A percentile compares a stretch with the other conserved stretches of the same genome.
phyloP scores from a whole-genome alignment of 2,329 filamentous ascomycete species.

The Aciculosporium take region DNA sequence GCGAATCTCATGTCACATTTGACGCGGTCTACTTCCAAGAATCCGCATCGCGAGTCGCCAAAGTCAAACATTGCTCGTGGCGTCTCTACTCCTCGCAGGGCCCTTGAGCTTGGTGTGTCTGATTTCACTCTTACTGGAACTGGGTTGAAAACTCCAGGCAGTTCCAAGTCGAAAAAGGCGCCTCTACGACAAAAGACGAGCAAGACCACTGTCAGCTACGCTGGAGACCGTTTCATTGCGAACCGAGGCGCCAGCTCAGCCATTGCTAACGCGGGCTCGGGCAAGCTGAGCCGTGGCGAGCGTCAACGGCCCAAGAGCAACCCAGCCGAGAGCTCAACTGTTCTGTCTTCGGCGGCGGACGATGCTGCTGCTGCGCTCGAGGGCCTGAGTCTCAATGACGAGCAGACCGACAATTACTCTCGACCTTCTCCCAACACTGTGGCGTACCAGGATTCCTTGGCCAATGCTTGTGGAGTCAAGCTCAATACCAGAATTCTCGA shows the following conservation, averaged over 20 bases:
- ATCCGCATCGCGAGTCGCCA: conserved; percentile 67
- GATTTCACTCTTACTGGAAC: conserved; percentile 87
- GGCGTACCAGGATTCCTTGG: conserved; percentile 84
- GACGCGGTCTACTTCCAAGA: conserved; percentile 51
- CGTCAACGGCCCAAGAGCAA: conserved; percentile 60
- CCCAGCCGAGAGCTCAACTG: conserved; percentile 54
- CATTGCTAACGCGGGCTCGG: conserved; percentile 64
- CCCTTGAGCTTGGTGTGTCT: conserved; percentile 77
- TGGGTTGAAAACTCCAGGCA: conserved; percentile 49
- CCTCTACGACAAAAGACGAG: conserved; percentile 40
- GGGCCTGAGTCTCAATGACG: conserved; percentile 58
- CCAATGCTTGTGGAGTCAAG: conserved; percentile 80
- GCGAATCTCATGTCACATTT: conserved; percentile 71
- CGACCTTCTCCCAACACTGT: conserved; percentile 76
- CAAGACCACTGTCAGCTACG: conserved; percentile 71
- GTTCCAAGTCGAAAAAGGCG: conserved; percentile 41
- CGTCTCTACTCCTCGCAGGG: conserved; percentile 63
- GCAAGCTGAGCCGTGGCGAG: conserved; percentile 63
- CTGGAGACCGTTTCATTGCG: conserved; percentile 88
- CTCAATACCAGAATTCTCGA: conserved; percentile 91
- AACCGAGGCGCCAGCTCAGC: conserved; percentile 84
- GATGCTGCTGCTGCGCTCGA: conserved; percentile 70
- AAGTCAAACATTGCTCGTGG: conserved; percentile 87
- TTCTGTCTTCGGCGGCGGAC: conserved; percentile 66
- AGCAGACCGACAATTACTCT: conserved; percentile 53